Evolutionary conservation across 345 rosid species (phyloP), one percentile per base, ranked within the genome.

Genomic region (Salix dunnii): DNA sequence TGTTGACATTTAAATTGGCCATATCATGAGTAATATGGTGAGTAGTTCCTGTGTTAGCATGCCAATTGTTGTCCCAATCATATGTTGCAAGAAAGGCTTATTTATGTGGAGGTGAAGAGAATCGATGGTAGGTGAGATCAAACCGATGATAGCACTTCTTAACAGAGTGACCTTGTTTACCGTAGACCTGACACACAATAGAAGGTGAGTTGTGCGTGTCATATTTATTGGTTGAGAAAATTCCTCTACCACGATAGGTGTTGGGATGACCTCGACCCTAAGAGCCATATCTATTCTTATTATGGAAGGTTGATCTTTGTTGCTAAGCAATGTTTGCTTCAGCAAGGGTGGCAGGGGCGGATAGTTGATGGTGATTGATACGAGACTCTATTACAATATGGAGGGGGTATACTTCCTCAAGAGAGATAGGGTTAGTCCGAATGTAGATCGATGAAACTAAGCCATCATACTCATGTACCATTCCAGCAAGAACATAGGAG

Each of bases 211-310:
- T 51, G 20, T 51, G 20, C 0, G 4, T 51, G 60, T 21, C 25
- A 2, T 0, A 20, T 51, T 0, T 51, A 51, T 20, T 7, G 1
- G 20, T 6, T 0, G 11, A 7, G 11, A 51, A 20, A 20, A 0
- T n/a, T 20, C 23, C 23, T 21, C 10, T 18, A 33, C 10, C 1
- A 20, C 1, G 9, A 7, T 20, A 51, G 1, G 0, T 21, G 25
- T 51, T 51, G 20, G 7, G 25, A 0, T 0, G 23, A 0, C 25
- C 1, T 2, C 60, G 7, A 2, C 60, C 11, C 0, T 0, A 11
- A 20, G 23, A 51, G 30, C 30, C 30, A 28, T 28, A 9, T 51
- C 0, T 51, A 0, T 10, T 6, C 0, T n/a, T 51, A 20, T 51
- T 51, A 0, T 2, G 7, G 23, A 9, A 51, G 2, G 23, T 9